A percentile compares a stretch with the other conserved stretches of the same genome.
phyloP scores from a whole-genome alignment of 257 asterid genomes.

The Scutellaria barbata region DNA sequence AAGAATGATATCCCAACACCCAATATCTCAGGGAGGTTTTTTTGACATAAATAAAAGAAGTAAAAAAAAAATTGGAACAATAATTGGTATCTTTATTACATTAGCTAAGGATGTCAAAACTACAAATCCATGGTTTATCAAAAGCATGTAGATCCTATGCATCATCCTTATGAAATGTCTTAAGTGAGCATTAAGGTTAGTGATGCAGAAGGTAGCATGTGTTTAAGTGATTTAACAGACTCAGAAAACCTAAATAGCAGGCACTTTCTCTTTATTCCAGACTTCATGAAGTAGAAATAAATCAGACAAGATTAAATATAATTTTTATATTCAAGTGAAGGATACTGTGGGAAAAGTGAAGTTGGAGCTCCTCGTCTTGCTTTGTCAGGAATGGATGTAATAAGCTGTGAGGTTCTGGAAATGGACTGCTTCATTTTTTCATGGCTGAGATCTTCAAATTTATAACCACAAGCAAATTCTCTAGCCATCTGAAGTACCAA shows the following conservation, averaged over 20 bases:
- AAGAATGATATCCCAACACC: conserved; percentile 26
- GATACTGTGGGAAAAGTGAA: conserved; percentile 86
- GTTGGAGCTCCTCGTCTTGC: conserved; percentile 70
- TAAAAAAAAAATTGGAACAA: no score
- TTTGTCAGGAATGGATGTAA: conserved; percentile 94
- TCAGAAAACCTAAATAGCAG: conserved; percentile 25
- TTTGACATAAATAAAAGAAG: no score
- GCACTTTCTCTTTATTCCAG: conserved; percentile 5
- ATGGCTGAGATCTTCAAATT: conserved; percentile 50
- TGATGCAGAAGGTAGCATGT: conserved; percentile 25
- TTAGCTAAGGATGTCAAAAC: conserved; percentile 14
- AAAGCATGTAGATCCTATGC: conserved; percentile 18
- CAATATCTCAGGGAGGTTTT: conserved; percentile 24
- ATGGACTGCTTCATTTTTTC: conserved; percentile 61
- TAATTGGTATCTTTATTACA: no score
- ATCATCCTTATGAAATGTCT: conserved; percentile 25
- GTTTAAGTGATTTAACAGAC: conserved; percentile 27
- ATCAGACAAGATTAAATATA: conserved; percentile 21
- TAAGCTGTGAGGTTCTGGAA: conserved; percentile 65
- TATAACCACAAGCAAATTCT: conserved; percentile 54
- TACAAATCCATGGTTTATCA: neutral
- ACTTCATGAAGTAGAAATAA: conserved; percentile 23
- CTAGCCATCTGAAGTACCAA: conserved; percentile 54
- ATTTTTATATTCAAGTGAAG: conserved; percentile 37
- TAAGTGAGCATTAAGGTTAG: conserved; percentile 6